phyloP scores from a whole-genome alignment of 768 basidiomycete species.

The Auriscalpium microsporum region DNA sequence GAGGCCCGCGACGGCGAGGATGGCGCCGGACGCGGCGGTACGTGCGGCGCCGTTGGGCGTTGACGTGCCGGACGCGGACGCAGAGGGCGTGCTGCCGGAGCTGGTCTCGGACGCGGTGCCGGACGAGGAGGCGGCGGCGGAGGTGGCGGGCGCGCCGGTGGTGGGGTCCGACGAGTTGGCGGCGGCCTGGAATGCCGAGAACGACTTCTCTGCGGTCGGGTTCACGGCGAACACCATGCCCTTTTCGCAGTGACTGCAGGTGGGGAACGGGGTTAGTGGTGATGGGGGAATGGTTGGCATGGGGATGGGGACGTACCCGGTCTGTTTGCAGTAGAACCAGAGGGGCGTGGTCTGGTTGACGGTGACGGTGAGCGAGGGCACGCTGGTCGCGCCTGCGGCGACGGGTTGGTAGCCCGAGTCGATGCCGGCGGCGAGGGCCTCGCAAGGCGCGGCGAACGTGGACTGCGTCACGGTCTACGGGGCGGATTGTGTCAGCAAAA shows the following conservation, averaged over 20 bases:
- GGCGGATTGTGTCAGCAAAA: conserved; percentile 1
- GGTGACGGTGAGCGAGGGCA: conserved; percentile 10
- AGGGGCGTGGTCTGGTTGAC: conserved; percentile 17
- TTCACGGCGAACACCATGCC: conserved; percentile 26
- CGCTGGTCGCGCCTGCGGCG: not conserved
- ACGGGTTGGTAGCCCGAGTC: conserved; percentile 24
- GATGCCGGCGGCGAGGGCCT: conserved; percentile 13
- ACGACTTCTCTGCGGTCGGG: conserved; percentile 20
- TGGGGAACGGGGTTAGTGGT: not conserved
- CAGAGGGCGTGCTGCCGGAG: not conserved
- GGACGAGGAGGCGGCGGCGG: not conserved
- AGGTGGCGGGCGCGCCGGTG: not conserved
- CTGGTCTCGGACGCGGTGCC: not conserved
- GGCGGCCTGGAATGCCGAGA: conserved; percentile 16
- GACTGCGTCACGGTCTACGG: conserved; percentile 28
- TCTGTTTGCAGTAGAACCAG: conserved; percentile 27
- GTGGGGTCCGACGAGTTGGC: conserved; percentile 4
- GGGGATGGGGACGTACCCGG: conserved; percentile 13
- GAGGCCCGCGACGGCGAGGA: conserved; percentile 10
- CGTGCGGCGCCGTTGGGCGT: not conserved
- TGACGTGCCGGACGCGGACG: not conserved
- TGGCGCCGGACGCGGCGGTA: not conserved
- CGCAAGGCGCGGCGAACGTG: conserved; percentile 26
- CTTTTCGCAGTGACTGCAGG: conserved; percentile 19
- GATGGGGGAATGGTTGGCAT: not conserved